Percentiles rank a stretch among this genome's conserved stretches.
These are phyloP conservation scores for Lichtheimia corymbifera DNA, from an alignment of 371 early-diverging fungal species.

Conservation along the genomic window DNA sequence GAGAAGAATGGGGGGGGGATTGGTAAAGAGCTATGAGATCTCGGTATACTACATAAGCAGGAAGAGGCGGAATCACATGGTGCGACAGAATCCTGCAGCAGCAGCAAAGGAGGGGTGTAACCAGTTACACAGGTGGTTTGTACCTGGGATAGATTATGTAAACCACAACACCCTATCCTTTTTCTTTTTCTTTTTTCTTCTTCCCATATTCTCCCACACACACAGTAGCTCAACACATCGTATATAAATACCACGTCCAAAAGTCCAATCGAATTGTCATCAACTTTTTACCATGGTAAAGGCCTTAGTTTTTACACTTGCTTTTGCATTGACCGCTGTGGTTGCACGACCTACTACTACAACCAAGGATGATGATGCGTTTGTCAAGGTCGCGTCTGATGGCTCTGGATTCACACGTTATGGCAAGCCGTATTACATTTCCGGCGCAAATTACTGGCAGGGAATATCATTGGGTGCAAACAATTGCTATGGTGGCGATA, in stretches of 20 bases:
- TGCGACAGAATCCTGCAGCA: no score
- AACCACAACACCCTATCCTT: background rate
- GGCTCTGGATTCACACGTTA: constrained; percentile 26
- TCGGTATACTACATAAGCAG: no score
- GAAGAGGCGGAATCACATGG: no score
- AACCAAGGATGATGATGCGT: constrained; percentile 6
- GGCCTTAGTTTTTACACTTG: background rate
- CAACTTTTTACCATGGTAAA: background rate
- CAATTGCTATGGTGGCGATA: constrained; percentile 44
- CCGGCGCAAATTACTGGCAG: constrained; percentile 75
- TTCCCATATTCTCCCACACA: background rate
- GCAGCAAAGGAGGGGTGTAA: no score
- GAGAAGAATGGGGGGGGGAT: no score
- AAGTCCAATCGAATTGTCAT: background rate
- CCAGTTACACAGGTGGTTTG: no score
- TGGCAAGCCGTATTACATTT: constrained; percentile 35
- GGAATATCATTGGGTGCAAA: constrained; percentile 67
- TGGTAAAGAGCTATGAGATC: no score
- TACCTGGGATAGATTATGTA: no score
- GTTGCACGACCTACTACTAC: background rate
- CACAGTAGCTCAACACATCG: no score
- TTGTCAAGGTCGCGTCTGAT: constrained; percentile 22
- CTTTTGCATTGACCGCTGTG: background rate
- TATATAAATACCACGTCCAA: background rate
- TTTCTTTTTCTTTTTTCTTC: background rate